Conservation (phyloP, 768 basidiomycete genomes). For the Mycena albidolilacea region DNA sequence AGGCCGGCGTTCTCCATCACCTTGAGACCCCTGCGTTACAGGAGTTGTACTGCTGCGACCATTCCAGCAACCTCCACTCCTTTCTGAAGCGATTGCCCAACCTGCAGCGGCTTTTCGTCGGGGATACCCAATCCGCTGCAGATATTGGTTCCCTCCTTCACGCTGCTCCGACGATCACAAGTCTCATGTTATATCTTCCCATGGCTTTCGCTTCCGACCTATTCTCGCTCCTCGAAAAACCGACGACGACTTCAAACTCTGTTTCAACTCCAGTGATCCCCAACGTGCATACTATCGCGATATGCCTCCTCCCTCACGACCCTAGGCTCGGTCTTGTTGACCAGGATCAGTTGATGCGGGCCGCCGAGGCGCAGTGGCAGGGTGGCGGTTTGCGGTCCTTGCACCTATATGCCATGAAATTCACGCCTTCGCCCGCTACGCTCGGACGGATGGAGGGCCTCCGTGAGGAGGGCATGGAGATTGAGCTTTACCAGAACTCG, state of each 20-base stretch:
- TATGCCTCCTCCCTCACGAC: neutral
- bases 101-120: constrained; percentile 10
- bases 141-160: neutral
- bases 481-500: neutral
- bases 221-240: neutral
- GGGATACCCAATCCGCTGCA: neutral
- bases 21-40: constrained; percentile 9
- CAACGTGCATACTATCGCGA: neutral
- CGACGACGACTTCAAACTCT: neutral
- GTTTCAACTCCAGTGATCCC: neutral
- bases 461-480: constrained; percentile 3
- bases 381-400: constrained; percentile 4
- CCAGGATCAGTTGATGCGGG: constrained; percentile 2
- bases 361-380: constrained; percentile 4
- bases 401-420: neutral
- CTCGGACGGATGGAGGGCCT: neutral
- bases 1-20: neutral
- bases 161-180: neutral
- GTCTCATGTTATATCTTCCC: neutral
- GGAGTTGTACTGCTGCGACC: constrained; percentile 4
- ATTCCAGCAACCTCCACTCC: neutral
- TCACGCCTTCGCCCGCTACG: neutral
- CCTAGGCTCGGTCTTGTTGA: neutral
- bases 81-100: neutral
- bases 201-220: neutral